Evolutionary conservation across 768 basidiomycete genomes (phyloP).

Genomic region (Boletellus ananiceps): DNA sequence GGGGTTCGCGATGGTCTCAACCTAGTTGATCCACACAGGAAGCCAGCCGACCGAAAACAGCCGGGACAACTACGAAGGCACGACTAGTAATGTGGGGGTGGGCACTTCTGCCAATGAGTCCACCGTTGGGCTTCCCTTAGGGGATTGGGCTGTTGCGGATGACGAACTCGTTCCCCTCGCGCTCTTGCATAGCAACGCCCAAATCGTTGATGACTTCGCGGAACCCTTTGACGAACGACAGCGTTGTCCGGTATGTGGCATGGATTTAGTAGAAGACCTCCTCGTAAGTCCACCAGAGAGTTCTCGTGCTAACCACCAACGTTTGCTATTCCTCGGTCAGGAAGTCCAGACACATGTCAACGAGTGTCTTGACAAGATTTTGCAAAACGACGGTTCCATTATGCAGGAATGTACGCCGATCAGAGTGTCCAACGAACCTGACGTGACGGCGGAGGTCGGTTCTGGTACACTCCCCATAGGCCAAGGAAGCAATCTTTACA

Average conservation of each 20-base stretch:
- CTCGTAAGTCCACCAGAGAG: slow-evolving; percentile 24
- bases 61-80: background rate
- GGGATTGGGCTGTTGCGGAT: slow-evolving; percentile 70
- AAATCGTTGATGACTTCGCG: slow-evolving; percentile 25
- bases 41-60: background rate
- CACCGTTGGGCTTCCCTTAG: slow-evolving; percentile 27
- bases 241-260: slow-evolving; percentile 27
- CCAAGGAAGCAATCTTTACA: slow-evolving; percentile 48
- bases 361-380: slow-evolving; percentile 44
- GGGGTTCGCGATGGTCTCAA: background rate
- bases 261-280: slow-evolving; percentile 6
- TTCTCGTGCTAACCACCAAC: slow-evolving; percentile 1
- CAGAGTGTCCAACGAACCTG: background rate
- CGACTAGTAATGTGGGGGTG: background rate
- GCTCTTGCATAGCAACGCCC: slow-evolving; percentile 18
- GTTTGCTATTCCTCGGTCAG: slow-evolving; percentile 29
- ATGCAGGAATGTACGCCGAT: background rate
- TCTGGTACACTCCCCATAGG: background rate
- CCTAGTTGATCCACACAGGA: background rate
- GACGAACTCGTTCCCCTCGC: slow-evolving; percentile 51
- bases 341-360: slow-evolving; percentile 54
- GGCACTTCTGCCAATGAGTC: background rate
- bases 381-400: background rate
- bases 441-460: background rate
- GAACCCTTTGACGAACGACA: background rate